Conservation (phyloP, 2,329 filamentous ascomycete species). For the Cercospora sp. region DNA sequence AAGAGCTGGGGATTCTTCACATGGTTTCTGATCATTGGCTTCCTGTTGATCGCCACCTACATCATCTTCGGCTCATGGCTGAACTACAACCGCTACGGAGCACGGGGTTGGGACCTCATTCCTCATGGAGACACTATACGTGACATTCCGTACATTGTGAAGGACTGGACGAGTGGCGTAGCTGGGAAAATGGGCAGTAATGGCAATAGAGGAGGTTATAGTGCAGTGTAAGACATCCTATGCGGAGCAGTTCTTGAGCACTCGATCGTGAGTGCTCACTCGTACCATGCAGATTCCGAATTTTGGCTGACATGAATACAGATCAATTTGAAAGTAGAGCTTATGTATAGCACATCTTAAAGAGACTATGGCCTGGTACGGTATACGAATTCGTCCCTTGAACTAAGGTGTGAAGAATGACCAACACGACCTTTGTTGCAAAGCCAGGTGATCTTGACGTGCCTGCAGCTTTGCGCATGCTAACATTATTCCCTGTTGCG, state of each 20-base stretch:
- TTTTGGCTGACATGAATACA: background rate
- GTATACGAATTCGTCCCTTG: background rate
- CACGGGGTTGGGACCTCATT: constrained; percentile 89
- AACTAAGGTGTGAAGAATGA: background rate
- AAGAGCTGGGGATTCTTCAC: constrained; percentile 92
- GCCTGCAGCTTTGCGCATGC: background rate
- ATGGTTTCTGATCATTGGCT: constrained; percentile 88
- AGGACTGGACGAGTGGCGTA: constrained; percentile 80
- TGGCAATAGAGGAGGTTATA: constrained; percentile 87
- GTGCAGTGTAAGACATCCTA: constrained; percentile 62
- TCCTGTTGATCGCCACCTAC: constrained; percentile 82
- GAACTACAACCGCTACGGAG: constrained; percentile 96
- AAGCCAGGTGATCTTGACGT: background rate
- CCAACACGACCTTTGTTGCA: background rate
- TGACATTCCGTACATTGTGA: constrained; percentile 87
- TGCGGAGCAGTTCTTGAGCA: constrained; percentile 7
- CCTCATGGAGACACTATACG: constrained; percentile 91
- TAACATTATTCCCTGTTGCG: background rate
- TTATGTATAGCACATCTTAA: background rate
- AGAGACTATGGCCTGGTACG: background rate
- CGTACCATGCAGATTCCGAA: background rate
- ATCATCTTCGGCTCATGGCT: constrained; percentile 98
- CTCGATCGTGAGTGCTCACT: constrained; percentile 15
- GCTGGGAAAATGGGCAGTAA: constrained; percentile 77
- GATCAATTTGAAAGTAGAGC: background rate